Base-by-base conservation (phyloP, 805 yeast genomes). In the Myxozyma neotropica region DNA sequence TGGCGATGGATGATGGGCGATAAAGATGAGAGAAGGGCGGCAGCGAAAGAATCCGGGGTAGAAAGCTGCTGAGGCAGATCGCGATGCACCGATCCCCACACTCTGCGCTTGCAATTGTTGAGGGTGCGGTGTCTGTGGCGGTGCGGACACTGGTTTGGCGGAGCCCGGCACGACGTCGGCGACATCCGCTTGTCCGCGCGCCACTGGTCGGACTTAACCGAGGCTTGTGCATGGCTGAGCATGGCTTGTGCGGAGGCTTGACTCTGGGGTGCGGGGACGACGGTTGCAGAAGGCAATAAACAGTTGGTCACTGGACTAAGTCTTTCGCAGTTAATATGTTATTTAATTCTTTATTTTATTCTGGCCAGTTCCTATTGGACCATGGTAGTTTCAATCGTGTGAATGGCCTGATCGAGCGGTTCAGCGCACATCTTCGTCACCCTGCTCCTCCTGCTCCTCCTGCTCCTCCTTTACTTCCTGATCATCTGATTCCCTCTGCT, bases 121-220 rank as follows among this genome's bases (percentile, higher is more conserved):
- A 43, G 50, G 49, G 8, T 10, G 35, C 13, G 50, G 24, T n/a
- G n/a, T n/a, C 36, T 12, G 39, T 38, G 50, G 43, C 27, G 4
- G 35, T 26, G 40, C 29, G 26, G 38, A 19, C 55, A 10, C 48
- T 15, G 29, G 33, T 29, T 29, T 29, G 53, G 27, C 31, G 15
- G 17, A 29, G n/a, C 29, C 19, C 49, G 49, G 43, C 49, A n/a
- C 44, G 21, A 31, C 4, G 53, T 39, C 55, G 46, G 55, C 47
- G 36, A 29, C 12, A 23, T 51, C 48, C 55, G 55, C 55, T 51
- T 38, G 48, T 43, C 55, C 55, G 55, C 46, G 31, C 42, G 53
- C 43, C 35, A n/a, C 43, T 15, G n/a, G 12, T 36, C 52, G 43
- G 53, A 35, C 44, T 36, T 48, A 8, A 31, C 1, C 3, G 13